Evolutionary conservation across 306 rosid genomes (phyloP).

Genomic region (Urtica urens): DNA sequence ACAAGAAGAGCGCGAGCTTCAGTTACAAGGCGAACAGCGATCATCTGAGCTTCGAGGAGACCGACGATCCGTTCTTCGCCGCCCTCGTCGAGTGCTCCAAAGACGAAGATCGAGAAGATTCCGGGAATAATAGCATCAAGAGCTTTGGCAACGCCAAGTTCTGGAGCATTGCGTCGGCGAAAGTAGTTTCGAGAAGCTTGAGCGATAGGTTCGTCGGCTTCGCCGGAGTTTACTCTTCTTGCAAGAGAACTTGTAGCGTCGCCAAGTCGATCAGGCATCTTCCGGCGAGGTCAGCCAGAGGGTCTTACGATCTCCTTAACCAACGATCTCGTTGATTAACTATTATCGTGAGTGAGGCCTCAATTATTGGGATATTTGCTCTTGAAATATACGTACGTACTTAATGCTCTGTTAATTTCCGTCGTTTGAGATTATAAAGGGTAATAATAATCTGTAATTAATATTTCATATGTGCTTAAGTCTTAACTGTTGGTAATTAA

Average conservation of each 20-base stretch:
- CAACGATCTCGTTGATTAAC: constrained; percentile 7
- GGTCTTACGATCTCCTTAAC: constrained; percentile 31
- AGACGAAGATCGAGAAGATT: constrained; percentile 16
- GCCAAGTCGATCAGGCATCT: constrained; percentile 55
- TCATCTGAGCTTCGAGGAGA: constrained; percentile 34
- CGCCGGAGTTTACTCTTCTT: constrained; percentile 40
- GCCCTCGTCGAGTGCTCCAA: constrained; percentile 86
- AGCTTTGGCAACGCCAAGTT: constrained; percentile 4
- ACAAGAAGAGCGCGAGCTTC: constrained; percentile 13
- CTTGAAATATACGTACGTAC: too few species aligned
- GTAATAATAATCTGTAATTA: too few species aligned
- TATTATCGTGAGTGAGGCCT: not conserved
- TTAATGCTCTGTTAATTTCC: too few species aligned
- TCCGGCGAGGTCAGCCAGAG: constrained; percentile 49
- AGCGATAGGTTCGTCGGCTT: constrained; percentile 71
- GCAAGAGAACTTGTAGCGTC: constrained; percentile 66
- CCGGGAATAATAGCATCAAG: not conserved
- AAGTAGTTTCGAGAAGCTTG: constrained; percentile 58
- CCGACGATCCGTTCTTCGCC: constrained; percentile 79
- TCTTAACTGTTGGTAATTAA: too few species aligned
- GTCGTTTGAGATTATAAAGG: too few species aligned
- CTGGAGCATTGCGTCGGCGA: constrained; percentile 32
- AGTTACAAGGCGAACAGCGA: not conserved
- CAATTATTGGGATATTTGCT: not conserved
- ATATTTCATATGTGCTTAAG: too few species aligned